These are phyloP conservation scores for Ustilago sp. DNA, from an alignment of 1,284 basidiomycete genomes.

Conservation along the genomic window DNA sequence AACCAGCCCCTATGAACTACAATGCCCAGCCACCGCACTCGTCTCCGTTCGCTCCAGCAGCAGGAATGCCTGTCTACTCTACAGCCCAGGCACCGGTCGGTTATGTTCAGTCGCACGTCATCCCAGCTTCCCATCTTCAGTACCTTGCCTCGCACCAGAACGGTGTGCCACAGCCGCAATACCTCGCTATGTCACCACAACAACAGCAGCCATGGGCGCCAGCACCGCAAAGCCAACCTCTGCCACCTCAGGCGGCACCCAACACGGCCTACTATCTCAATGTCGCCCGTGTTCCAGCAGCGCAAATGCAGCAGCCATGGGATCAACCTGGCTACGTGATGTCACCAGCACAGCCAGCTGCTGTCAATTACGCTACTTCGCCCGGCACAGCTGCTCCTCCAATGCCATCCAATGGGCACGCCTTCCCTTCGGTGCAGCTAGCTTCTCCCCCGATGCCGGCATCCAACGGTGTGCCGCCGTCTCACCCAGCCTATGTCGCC, in stretches of 20 bases:
- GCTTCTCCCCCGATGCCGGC: constrained; percentile 23
- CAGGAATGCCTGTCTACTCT: constrained; percentile 3
- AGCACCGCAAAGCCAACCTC: constrained; percentile 20
- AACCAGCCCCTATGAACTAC: constrained; percentile 13
- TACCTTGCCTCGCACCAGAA: constrained; percentile 17
- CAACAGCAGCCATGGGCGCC: constrained; percentile 22
- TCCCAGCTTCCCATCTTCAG: constrained; percentile 30
- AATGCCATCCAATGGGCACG: constrained; percentile 14
- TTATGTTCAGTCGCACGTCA: constrained; percentile 11
- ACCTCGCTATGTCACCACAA: constrained; percentile 13
- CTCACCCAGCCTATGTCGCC: constrained; percentile 23
- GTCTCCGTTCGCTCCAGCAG: constrained; percentile 8
- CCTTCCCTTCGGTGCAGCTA: constrained; percentile 13
- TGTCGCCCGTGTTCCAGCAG: constrained; percentile 8
- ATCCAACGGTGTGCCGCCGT: constrained; percentile 2
- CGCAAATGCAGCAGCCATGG: constrained; percentile 23
- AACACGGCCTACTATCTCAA: constrained; percentile 6
- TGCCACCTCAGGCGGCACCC: constrained; percentile 11
- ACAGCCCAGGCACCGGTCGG: constrained; percentile 14
- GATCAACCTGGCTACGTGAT: constrained; percentile 8
- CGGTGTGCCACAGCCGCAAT: constrained; percentile 4
- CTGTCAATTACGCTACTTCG: constrained; percentile 17
- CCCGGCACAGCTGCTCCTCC: constrained; percentile 4
- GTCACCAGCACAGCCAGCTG: constrained; percentile 15
- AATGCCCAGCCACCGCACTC: constrained; percentile 19